Conservation (phyloP, 371 early-diverging fungal genomes). For the Mortierella sp. region DNA sequence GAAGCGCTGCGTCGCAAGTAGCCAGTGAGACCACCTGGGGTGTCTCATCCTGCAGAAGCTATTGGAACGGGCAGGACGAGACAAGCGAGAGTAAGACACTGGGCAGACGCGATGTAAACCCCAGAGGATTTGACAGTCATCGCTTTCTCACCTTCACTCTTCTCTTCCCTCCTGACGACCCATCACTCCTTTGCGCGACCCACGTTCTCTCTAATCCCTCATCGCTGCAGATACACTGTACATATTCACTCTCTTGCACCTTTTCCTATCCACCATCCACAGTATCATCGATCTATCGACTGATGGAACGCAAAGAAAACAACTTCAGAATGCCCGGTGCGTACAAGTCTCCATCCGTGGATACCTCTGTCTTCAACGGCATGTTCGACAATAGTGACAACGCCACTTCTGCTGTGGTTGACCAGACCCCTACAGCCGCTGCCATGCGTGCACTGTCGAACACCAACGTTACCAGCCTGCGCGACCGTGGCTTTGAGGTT, state of each 20-base stretch:
- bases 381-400: background rate
- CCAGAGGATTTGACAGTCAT: too few species aligned
- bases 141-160: too few species aligned
- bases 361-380: background rate
- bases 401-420: slow-evolving; percentile 1
- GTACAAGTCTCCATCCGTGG: slow-evolving; percentile 16
- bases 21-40: too few species aligned
- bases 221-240: too few species aligned
- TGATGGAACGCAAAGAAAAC: slow-evolving; percentile 18
- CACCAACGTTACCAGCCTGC: slow-evolving; percentile 12
- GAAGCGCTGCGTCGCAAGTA: too few species aligned
- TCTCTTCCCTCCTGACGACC: too few species aligned
- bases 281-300: background rate
- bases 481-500: slow-evolving; percentile 11
- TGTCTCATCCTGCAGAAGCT: too few species aligned
- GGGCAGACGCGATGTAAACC: too few species aligned
- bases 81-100: too few species aligned
- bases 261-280: background rate
- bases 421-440: slow-evolving; percentile 4
- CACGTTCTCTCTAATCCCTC: too few species aligned
- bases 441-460: slow-evolving; percentile 33
- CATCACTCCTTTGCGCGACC: too few species aligned
- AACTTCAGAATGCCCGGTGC: slow-evolving; percentile 32
- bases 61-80: too few species aligned
- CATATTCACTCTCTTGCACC: background rate